Conservation (phyloP, 2,329 filamentous ascomycete species). For the Tothia fuscella region DNA sequence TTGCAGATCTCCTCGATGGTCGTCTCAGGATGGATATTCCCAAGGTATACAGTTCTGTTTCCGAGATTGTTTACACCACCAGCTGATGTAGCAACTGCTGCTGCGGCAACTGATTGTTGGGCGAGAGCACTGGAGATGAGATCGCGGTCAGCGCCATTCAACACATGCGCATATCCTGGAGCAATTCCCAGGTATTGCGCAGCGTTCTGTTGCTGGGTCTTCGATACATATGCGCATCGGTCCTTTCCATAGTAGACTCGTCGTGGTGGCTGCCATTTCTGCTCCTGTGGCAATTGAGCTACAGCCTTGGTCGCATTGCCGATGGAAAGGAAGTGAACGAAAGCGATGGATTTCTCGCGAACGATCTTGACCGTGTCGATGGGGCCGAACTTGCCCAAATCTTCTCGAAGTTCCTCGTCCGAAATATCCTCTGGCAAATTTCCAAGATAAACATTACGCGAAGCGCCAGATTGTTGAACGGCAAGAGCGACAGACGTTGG, state of each 20-base stretch:
- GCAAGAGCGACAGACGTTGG: constrained; percentile 95
- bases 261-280: constrained; percentile 91
- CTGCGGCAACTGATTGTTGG: constrained; percentile 93
- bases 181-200: constrained; percentile 96
- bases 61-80: constrained; percentile 96
- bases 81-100: constrained; percentile 89
- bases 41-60: constrained; percentile 93
- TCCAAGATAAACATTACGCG: constrained; percentile 91
- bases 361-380: constrained; percentile 98
- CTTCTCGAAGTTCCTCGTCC: constrained; percentile 87
- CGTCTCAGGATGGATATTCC: constrained; percentile 97
- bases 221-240: constrained; percentile 94
- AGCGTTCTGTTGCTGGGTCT: constrained; percentile 98
- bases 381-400: constrained; percentile 88
- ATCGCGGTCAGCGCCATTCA: constrained; percentile 92
- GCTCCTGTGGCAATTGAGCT: constrained; percentile 85
- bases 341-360: constrained; percentile 93
- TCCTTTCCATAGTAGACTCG: constrained; percentile 99
- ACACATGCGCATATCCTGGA: constrained; percentile 88
- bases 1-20: constrained; percentile 99
- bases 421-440: constrained; percentile 82
- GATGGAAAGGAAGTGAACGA: constrained; percentile 94
- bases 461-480: constrained; percentile 93
- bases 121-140: constrained; percentile 92
- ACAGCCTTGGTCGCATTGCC: constrained; percentile 98